phyloP scores from a whole-genome alignment of 441 rosid genomes.

The Mallotus japonicus region DNA sequence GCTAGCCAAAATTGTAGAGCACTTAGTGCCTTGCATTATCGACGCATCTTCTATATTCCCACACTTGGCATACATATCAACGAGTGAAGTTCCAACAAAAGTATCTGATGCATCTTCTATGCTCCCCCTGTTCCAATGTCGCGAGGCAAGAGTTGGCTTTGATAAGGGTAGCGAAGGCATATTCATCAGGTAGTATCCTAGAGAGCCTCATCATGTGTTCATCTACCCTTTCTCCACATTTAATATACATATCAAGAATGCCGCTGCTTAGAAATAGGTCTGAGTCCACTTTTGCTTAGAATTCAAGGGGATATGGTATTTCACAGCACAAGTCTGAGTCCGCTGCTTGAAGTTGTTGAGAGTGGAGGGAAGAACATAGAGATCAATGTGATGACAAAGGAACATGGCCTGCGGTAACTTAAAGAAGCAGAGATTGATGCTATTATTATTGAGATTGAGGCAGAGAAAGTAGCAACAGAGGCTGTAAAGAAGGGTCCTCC shows the following conservation, averaged over 20 bases:
- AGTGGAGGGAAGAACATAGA: too few species aligned
- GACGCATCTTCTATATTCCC: conserved; percentile 34
- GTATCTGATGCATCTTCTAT: conserved; percentile 27
- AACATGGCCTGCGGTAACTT: too few species aligned
- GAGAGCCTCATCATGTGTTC: conserved; percentile 32
- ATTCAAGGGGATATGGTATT: too few species aligned
- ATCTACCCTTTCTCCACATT: conserved; percentile 31
- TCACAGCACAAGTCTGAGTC: too few species aligned
- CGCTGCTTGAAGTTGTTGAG: too few species aligned
- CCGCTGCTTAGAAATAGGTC: conserved; percentile 30
- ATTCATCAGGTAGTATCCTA: conserved; percentile 30
- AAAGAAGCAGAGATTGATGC: too few species aligned
- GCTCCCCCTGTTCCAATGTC: conserved; percentile 32
- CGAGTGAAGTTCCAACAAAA: conserved; percentile 26
- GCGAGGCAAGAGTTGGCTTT: conserved; percentile 33
- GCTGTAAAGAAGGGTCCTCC: too few species aligned
- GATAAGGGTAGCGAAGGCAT: conserved; percentile 30
- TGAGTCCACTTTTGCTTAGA: too few species aligned
- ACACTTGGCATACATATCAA: conserved; percentile 29
- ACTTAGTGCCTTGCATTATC: background rate
- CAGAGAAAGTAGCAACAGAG: too few species aligned
- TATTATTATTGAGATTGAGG: too few species aligned
- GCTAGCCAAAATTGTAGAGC: background rate
- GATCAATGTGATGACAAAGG: too few species aligned
- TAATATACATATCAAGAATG: conserved; percentile 31